These are phyloP conservation scores for Metschnikowia sp. DNA, from an alignment of 805 yeast genomes.

Conservation along the genomic window DNA sequence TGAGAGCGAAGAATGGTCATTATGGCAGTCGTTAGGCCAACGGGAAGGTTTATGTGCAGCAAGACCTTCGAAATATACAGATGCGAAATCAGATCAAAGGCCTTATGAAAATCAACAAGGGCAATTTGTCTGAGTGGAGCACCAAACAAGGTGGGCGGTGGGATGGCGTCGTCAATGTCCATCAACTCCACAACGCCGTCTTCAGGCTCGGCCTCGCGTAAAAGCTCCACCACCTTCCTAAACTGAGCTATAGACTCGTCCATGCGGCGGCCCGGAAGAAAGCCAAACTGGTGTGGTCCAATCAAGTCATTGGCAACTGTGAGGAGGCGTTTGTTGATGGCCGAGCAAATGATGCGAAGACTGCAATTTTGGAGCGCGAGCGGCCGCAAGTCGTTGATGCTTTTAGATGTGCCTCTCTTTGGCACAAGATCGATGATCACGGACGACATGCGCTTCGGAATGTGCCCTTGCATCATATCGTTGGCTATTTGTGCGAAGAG, in stretches of 20 bases:
- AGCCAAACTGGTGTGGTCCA: not conserved
- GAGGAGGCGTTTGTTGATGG: not conserved
- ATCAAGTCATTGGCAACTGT: not conserved
- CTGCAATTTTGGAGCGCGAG: constrained; percentile 1
- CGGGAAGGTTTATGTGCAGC: not conserved
- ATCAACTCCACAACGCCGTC: too few relatives aligned
- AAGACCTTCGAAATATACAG: not conserved
- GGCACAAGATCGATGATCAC: not conserved
- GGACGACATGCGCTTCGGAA: not conserved
- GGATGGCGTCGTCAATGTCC: too few relatives aligned
- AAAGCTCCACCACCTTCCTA: not conserved
- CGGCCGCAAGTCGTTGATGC: not conserved
- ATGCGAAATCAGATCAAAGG: not conserved
- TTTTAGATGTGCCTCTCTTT: not conserved
- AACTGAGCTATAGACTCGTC: constrained; percentile 1
- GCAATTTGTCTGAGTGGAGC: not conserved
- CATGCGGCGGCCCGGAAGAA: not conserved
- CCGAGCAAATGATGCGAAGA: constrained; percentile 1
- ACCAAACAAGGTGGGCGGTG: too few relatives aligned
- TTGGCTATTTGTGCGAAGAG: not conserved
- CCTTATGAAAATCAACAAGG: not conserved
- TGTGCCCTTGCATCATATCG: not conserved
- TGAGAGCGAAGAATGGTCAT: not conserved
- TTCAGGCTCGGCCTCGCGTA: not conserved
- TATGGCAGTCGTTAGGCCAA: not conserved